A percentile compares a stretch with the other conserved stretches of the same genome.
phyloP scores from a whole-genome alignment of 2,329 filamentous ascomycete species.

The Talaromyces funiculosus region DNA sequence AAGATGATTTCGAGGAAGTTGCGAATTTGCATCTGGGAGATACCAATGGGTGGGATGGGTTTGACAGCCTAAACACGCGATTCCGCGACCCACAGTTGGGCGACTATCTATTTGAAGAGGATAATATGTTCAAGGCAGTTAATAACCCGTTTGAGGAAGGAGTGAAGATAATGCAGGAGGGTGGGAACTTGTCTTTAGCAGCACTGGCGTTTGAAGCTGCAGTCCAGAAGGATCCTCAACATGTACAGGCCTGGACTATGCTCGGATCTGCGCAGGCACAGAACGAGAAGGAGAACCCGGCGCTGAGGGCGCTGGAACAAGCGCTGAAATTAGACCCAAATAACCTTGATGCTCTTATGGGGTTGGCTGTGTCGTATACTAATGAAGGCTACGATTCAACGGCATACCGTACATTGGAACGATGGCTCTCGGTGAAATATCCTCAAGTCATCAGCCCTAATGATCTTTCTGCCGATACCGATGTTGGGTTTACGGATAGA shows the following conservation, averaged over 20 bases:
- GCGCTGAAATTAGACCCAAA: conserved; percentile 80
- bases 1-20: conserved; percentile 51
- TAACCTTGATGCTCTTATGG: conserved; percentile 89
- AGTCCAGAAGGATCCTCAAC: conserved; percentile 78
- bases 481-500: conserved; percentile 91
- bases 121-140: conserved; percentile 80
- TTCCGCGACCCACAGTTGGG: conserved; percentile 74
- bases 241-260: conserved; percentile 89
- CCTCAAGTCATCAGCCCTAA: conserved; percentile 70
- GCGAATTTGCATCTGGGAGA: conserved; percentile 58
- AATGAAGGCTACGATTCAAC: conserved; percentile 98
- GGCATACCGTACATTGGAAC: conserved; percentile 90
- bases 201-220: conserved; percentile 94
- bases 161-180: conserved; percentile 84
- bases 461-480: conserved; percentile 67
- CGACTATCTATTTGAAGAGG: conserved; percentile 89
- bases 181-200: conserved; percentile 88
- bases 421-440: conserved; percentile 95
- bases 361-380: conserved; percentile 90
- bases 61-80: conserved; percentile 63
- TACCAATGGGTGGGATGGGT: conserved; percentile 72
- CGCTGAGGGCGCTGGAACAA: conserved; percentile 88
- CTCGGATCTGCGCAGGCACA: conserved; percentile 90
- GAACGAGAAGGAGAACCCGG: conserved; percentile 96
- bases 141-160: conserved; percentile 88